A percentile compares a stretch with the other conserved stretches of the same genome.
phyloP scores from a whole-genome alignment of 108 stramenopile species.

The Craspedostauros australis region DNA sequence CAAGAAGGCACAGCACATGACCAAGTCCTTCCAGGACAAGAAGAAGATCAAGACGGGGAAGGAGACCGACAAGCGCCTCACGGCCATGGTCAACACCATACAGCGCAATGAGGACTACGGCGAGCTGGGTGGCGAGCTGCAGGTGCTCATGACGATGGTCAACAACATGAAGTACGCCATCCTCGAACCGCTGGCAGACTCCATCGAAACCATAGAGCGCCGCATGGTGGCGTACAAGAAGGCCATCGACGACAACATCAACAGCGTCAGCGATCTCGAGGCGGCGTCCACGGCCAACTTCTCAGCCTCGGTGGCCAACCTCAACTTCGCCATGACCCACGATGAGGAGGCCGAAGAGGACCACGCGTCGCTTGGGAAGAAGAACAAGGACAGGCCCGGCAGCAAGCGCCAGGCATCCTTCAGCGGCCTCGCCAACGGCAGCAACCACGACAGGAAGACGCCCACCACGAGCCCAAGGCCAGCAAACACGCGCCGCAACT shows the following conservation, averaged over 20 bases:
- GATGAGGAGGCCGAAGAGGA: constrained; percentile 8
- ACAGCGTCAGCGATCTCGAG: not conserved
- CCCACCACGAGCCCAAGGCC: too few species aligned
- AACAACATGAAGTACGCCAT: constrained; percentile 24
- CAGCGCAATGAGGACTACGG: constrained; percentile 16
- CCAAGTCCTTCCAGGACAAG: constrained; percentile 14
- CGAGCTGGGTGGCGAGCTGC: constrained; percentile 15
- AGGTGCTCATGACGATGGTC: constrained; percentile 13
- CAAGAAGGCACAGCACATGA: constrained; percentile 26
- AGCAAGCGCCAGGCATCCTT: not conserved
- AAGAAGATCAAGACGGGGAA: constrained; percentile 25
- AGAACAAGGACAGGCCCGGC: not conserved
- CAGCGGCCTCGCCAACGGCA: too few species aligned
- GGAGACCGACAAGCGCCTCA: constrained; percentile 12
- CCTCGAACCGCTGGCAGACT: constrained; percentile 22
- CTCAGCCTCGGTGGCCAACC: not conserved
- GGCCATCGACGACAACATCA: not conserved
- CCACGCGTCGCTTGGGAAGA: not conserved
- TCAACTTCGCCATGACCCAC: not conserved
- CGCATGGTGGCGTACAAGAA: constrained; percentile 17
- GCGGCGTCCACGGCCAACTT: not conserved
- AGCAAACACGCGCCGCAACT: too few species aligned
- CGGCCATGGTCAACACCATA: constrained; percentile 9
- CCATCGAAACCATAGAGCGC: constrained; percentile 28
- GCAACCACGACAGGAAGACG: too few species aligned